These are phyloP conservation scores for Phialocephala subalpina DNA, from an alignment of 2,329 filamentous ascomycete species.

Conservation along the genomic window DNA sequence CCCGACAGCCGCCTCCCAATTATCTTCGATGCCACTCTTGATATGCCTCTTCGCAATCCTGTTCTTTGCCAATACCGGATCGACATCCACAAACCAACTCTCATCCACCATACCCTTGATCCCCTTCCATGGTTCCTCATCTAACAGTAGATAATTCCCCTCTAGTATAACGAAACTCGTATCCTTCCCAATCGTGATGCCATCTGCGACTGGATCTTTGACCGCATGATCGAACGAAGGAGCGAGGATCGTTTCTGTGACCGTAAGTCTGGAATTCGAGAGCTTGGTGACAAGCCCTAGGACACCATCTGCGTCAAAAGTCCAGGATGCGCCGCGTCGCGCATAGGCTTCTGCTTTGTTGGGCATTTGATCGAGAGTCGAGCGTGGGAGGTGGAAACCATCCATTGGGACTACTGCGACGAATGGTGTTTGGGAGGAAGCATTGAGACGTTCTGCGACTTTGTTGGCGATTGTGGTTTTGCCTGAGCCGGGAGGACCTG, in stretches of 20 bases:
- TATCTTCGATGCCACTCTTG: conserved; percentile 75
- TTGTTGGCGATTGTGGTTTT: conserved; percentile 81
- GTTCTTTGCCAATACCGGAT: conserved; percentile 71
- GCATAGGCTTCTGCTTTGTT: conserved; percentile 78
- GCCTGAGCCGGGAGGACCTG: conserved; percentile 52
- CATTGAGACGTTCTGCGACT: conserved; percentile 73
- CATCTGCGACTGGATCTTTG: conserved; percentile 76
- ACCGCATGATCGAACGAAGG: conserved; percentile 81
- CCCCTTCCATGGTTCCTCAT: conserved; percentile 70
- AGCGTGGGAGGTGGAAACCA: conserved; percentile 88
- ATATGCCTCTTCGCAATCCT: conserved; percentile 80
- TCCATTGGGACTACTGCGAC: conserved; percentile 89
- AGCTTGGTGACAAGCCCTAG: conserved; percentile 64
- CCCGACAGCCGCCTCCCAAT: conserved; percentile 72
- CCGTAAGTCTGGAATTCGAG: conserved; percentile 24
- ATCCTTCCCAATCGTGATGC: conserved; percentile 67
- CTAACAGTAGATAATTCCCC: conserved; percentile 77
- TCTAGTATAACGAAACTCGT: conserved; percentile 77
- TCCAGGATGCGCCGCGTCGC: conserved; percentile 90
- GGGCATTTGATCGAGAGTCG: conserved; percentile 80
- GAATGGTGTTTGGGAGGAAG: conserved; percentile 55
- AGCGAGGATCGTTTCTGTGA: conserved; percentile 57
- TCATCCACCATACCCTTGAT: conserved; percentile 74
- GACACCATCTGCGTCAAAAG: conserved; percentile 83
- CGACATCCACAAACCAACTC: conserved; percentile 80